phyloP scores from a whole-genome alignment of 345 rosid genomes.

The Hirschfeldia incana region DNA sequence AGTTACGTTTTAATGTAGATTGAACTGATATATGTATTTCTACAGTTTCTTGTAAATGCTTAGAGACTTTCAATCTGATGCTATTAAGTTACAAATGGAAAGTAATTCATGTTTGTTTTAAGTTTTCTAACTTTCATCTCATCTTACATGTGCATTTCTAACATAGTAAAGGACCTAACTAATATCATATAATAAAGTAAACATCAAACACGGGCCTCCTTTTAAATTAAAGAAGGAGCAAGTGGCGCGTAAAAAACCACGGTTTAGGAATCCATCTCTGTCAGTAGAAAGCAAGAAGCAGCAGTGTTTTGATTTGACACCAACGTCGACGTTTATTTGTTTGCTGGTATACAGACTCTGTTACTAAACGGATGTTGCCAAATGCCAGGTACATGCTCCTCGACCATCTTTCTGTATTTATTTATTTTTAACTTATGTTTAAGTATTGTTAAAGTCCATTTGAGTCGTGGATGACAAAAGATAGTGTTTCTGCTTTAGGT shows the following conservation, averaged over 20 bases:
- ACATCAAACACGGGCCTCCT: slow-evolving; percentile 21
- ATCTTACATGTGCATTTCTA: neutral
- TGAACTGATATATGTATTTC: neutral
- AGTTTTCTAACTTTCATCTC: neutral
- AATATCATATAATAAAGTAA: neutral
- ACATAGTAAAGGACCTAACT: neutral
- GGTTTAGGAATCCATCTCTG: slow-evolving; percentile 26
- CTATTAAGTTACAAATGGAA: neutral
- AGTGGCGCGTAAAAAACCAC: slow-evolving; percentile 13
- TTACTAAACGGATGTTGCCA: neutral
- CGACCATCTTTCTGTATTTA: neutral
- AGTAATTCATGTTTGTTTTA: neutral
- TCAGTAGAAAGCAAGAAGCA: slow-evolving; percentile 33
- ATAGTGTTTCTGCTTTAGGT: neutral
- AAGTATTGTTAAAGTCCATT: neutral
- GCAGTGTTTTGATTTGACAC: slow-evolving; percentile 38
- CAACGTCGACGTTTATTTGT: slow-evolving; percentile 23
- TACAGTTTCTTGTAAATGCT: neutral
- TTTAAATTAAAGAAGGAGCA: slow-evolving; percentile 32
- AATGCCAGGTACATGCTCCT: neutral
- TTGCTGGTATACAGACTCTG: neutral
- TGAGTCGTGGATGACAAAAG: neutral
- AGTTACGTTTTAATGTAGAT: neutral
- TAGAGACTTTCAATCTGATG: neutral
- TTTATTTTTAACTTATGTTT: neutral